Evolutionary conservation across 2,329 filamentous ascomycete species (phyloP).

Genomic region (Fusarium newnesense): DNA sequence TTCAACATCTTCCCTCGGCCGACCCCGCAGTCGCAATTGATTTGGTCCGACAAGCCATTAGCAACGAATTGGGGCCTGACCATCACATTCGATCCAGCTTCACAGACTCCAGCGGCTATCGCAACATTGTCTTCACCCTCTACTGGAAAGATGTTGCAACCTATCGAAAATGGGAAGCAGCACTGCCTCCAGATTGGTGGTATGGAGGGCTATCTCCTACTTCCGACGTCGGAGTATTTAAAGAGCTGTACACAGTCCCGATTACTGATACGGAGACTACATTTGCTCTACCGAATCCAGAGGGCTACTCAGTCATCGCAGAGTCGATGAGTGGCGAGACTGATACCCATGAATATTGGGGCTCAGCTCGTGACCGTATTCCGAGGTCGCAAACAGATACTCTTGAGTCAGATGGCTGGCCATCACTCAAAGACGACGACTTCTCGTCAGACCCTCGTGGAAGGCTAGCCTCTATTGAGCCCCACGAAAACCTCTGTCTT

Average conservation of each 20-base stretch:
- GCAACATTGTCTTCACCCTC: neutral
- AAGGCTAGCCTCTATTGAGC: rapidly evolving
- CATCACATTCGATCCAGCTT: neutral
- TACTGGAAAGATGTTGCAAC: neutral
- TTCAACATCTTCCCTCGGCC: neutral
- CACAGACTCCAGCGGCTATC: neutral
- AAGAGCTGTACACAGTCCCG: neutral
- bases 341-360: neutral
- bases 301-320: neutral
- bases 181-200: neutral
- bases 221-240: neutral
- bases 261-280: neutral
- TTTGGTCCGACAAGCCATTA: neutral
- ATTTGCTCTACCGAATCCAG: neutral
- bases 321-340: neutral
- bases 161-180: neutral
- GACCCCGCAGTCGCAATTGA: neutral
- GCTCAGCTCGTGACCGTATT: rapidly evolving
- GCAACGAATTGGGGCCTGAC: neutral
- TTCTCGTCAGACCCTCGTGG: neutral
- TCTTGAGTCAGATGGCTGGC: neutral
- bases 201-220: neutral
- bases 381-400: neutral
- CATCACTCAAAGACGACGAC: neutral
- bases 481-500: rapidly evolving